Evolutionary conservation across 2,329 filamentous ascomycete genomes (phyloP), one percentile per base, ranked within the genome.

Genomic region (Colletotrichum sp.): DNA sequence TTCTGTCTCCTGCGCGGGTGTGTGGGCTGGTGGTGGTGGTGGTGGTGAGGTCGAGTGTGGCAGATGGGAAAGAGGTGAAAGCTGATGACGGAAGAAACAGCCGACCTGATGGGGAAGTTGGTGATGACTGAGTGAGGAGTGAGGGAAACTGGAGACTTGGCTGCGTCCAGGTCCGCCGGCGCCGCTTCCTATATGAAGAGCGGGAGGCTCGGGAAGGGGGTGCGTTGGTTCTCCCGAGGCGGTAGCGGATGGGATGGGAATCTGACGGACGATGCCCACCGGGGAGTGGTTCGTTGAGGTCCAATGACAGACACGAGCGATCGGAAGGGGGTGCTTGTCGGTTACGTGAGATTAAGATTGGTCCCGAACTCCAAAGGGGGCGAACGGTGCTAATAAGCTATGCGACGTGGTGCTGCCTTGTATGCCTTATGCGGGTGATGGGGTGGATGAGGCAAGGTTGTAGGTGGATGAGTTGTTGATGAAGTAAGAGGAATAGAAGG

Each of bases 291-390:
- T 71, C 24, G 67, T 18, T 5, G 18, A 75, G 32, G 39, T 68
- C 57, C 55, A 63, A 63, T 63, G 26, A 55, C 24, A 57, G 24
- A 21, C 48, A 52, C 30, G 66, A 59, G 66, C 12, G 28, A 64
- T 55, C 61, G 26, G 39, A 63, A 34, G 34, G 64, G 57, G 65
- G 71, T 61, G 69, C 39, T 43, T 36, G 72, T 28, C 43, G 63
- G 63, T 67, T 64, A 64, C 32, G 73, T 75, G 70, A 73, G 69
- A 68, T 68, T 64, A 61, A 74, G 67, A 64, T 68, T 73, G 59
- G 26, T 57, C 63, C 43, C 52, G 30, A 63, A 66, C 15, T 48
- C 63, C 65, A 57, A 63, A 24, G 48, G 60, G 52, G 36, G 9
- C 32, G 30, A 26, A 68, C 34, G 55, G 8, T 48, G n/a, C 67